phyloP scores from a whole-genome alignment of 2,329 filamentous ascomycete species.

The Nannizzia gypsea region DNA sequence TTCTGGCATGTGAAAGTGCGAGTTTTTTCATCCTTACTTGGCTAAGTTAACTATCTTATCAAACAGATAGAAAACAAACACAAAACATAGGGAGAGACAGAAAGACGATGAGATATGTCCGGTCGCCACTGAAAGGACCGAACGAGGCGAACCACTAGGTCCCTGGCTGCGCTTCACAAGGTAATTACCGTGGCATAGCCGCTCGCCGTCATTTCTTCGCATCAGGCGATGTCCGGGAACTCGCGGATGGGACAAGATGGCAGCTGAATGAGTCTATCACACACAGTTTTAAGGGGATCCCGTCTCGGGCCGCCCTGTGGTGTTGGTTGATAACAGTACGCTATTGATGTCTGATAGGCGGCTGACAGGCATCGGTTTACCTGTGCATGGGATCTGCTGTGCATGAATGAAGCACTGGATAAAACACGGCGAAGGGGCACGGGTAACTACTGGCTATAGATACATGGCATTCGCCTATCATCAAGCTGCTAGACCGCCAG shows the following conservation, averaged over 20 bases:
- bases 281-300: background rate
- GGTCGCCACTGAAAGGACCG: background rate
- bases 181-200: background rate
- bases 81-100: background rate
- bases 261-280: background rate
- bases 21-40: background rate
- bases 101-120: background rate
- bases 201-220: background rate
- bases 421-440: background rate
- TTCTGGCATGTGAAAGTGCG: slow-evolving; percentile 1
- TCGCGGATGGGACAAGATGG: background rate
- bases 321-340: background rate
- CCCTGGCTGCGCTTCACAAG: background rate
- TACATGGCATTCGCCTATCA: no score
- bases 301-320: background rate
- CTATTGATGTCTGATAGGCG: background rate
- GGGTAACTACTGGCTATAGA: no score
- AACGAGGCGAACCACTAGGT: background rate
- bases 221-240: background rate
- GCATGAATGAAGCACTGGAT: background rate
- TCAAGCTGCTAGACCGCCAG: background rate
- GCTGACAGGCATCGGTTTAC: background rate
- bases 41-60: no score
- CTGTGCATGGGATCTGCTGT: background rate
- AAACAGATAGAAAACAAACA: background rate